phyloP scores from a whole-genome alignment of 148 eudicot species.

The Beta vulgaris region DNA sequence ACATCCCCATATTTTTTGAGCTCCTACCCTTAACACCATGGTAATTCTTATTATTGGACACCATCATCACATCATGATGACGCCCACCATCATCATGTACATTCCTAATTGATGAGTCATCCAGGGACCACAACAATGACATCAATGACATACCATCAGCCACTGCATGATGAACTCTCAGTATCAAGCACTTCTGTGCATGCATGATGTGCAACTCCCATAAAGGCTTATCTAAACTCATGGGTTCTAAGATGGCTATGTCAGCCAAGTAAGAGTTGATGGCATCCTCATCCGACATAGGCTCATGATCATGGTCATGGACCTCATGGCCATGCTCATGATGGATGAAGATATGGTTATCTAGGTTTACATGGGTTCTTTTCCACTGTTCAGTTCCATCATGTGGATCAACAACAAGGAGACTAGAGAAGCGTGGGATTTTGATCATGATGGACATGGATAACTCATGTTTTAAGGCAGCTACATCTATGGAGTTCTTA shows the following conservation, averaged over 20 bases:
- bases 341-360: constrained; percentile 46
- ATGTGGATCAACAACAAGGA: constrained; percentile 35
- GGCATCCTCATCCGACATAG: constrained; percentile 28
- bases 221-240: constrained; percentile 51
- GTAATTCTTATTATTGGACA: background rate
- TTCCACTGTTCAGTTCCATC: constrained; percentile 52
- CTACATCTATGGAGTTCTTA: constrained; percentile 36
- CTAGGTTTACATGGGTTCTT: constrained; percentile 40
- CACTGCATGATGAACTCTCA: constrained; percentile 64
- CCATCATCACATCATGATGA: background rate
- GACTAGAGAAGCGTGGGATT: constrained; percentile 61
- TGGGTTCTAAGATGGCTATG: constrained; percentile 49
- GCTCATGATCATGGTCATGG: background rate
- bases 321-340: background rate
- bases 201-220: constrained; percentile 63
- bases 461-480: constrained; percentile 32
- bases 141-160: constrained; percentile 67
- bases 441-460: constrained; percentile 37
- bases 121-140: constrained; percentile 45
- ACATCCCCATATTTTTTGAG: constrained; percentile 3
- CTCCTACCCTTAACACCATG: background rate
- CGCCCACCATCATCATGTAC: background rate
- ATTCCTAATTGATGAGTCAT: background rate
- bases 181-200: constrained; percentile 38
- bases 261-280: constrained; percentile 46